Percentiles rank a stretch among this genome's conserved stretches.
Evolutionary conservation across 2,329 filamentous ascomycete genomes (phyloP).

Genomic region (Dothideomycetidae sp.): DNA sequence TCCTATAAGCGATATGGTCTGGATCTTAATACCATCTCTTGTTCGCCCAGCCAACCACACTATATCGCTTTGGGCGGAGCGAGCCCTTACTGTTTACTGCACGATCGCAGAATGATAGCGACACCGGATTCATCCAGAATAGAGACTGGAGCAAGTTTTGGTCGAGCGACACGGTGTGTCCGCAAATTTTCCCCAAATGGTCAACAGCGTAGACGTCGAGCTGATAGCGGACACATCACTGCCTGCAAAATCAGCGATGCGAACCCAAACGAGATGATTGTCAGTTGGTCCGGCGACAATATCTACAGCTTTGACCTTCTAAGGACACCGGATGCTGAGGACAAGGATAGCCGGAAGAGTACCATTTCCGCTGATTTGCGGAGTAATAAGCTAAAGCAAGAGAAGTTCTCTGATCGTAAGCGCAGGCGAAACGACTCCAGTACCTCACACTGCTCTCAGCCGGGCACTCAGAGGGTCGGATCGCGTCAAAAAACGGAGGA

Average conservation of each 20-base stretch:
- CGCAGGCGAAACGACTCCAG: conserved; percentile 41
- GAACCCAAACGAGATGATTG: conserved; percentile 52
- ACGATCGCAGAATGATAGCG: conserved; percentile 52
- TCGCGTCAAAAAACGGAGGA: conserved; percentile 35
- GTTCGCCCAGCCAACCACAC: conserved; percentile 51
- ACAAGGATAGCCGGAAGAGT: background rate
- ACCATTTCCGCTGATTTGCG: background rate
- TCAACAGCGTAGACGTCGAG: conserved; percentile 37
- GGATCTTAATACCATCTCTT: conserved; percentile 55
- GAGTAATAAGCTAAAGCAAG: conserved; percentile 15
- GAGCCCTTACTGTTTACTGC: conserved; percentile 53
- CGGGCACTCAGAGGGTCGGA: conserved; percentile 21
- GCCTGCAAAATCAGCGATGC: conserved; percentile 58
- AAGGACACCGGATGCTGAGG: conserved; percentile 39
- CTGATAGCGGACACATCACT: conserved; percentile 50
- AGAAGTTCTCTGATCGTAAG: conserved; percentile 34
- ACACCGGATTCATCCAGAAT: conserved; percentile 28
- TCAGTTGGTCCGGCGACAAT: conserved; percentile 53
- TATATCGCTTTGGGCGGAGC: conserved; percentile 57
- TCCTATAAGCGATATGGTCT: conserved; percentile 49
- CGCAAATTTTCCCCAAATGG: conserved; percentile 50
- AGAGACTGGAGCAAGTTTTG: conserved; percentile 37
- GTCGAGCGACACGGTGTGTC: conserved; percentile 49
- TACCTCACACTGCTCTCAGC: conserved; percentile 24
- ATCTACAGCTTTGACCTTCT: conserved; percentile 50